A percentile compares a stretch with the other conserved stretches of the same genome.
Conservation (phyloP, 768 basidiomycete genomes). For the Tricholoma terreum region DNA sequence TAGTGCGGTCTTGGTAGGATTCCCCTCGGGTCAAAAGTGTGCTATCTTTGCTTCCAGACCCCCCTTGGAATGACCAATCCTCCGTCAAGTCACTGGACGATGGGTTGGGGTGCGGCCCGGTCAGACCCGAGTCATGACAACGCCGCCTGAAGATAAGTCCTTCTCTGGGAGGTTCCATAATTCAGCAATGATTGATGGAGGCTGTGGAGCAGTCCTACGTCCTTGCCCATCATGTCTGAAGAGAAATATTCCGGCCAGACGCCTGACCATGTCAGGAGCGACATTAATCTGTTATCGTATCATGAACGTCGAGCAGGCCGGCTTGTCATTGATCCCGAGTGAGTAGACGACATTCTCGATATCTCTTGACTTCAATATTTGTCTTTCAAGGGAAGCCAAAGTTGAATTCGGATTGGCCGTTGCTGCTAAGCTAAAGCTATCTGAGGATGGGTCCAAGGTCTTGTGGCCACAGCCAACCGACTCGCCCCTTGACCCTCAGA, state of each 20-base stretch:
- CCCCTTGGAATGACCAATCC: background rate
- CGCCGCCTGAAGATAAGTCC: no score
- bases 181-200: no score
- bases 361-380: background rate
- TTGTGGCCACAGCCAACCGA: slow-evolving; percentile 60
- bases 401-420: slow-evolving; percentile 52
- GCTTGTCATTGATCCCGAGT: slow-evolving; percentile 59
- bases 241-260: no score
- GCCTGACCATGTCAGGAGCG: background rate
- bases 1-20: background rate
- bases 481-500: slow-evolving; percentile 31
- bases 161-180: no score
- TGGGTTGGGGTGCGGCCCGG: no score
- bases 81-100: no score
- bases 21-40: background rate
- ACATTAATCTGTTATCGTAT: slow-evolving; percentile 33
- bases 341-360: slow-evolving; percentile 11
- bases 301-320: slow-evolving; percentile 55
- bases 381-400: slow-evolving; percentile 43
- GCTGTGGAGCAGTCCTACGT: no score
- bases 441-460: slow-evolving; percentile 48
- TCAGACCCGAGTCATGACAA: no score
- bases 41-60: background rate
- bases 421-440: slow-evolving; percentile 49
- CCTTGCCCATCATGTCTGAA: no score